Evolutionary conservation across 2,329 filamentous ascomycete genomes (phyloP).

Genomic region (Alternaria arborescens): DNA sequence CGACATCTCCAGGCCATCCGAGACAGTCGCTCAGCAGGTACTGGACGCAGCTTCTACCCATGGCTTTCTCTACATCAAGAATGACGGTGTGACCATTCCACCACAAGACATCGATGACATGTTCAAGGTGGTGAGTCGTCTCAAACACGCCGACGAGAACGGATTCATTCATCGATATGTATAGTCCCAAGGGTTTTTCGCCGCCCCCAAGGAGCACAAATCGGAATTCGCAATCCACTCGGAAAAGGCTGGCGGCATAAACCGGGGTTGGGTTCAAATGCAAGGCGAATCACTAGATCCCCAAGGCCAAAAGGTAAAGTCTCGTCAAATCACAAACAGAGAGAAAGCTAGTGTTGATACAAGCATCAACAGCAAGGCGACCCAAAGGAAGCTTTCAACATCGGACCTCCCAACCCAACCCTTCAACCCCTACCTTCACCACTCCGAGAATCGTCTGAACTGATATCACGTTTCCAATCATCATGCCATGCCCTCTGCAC

Average conservation of each 20-base stretch:
- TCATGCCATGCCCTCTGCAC: constrained; percentile 77
- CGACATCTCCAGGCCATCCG: constrained; percentile 72
- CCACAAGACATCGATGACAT: constrained; percentile 71
- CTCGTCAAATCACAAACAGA: background rate
- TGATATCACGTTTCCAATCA: constrained; percentile 72
- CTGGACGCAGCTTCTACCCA: constrained; percentile 82
- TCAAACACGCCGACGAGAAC: background rate
- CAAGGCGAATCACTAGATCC: constrained; percentile 89
- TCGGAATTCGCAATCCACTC: constrained; percentile 75
- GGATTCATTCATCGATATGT: constrained; percentile 4
- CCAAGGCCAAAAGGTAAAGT: constrained; percentile 74
- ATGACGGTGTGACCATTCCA: constrained; percentile 74
- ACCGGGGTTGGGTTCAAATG: constrained; percentile 89
- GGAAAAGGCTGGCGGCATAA: constrained; percentile 65
- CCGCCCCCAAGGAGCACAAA: constrained; percentile 75
- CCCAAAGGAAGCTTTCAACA: constrained; percentile 86
- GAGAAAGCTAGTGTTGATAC: background rate
- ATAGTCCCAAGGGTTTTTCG: constrained; percentile 77
- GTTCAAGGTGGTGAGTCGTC: constrained; percentile 72
- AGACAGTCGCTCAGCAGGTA: constrained; percentile 71
- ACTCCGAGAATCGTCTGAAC: constrained; percentile 66
- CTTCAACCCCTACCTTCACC: constrained; percentile 77
- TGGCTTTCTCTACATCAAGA: constrained; percentile 90
- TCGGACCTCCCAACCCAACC: constrained; percentile 74
- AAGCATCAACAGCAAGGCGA: constrained; percentile 70